Base-by-base conservation (phyloP, 139 green algal species). In the Coccomyxa sp. region DNA sequence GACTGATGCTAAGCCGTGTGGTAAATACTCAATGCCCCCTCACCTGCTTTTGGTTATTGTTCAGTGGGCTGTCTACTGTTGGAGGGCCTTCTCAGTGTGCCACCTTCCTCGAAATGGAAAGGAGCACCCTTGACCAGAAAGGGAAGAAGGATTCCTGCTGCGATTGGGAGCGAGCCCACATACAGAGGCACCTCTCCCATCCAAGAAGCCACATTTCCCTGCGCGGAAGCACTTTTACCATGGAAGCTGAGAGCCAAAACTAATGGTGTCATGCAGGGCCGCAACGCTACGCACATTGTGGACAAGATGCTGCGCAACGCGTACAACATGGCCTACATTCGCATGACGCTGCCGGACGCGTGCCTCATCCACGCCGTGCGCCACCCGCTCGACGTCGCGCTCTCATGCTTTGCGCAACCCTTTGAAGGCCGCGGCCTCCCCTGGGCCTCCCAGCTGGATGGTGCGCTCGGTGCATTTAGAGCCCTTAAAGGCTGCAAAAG, bases 241-340 rank as follows among this genome's bases (percentile, higher is more conserved):
- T 51, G 38, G 38, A 51, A 7, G 38, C 7, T 51, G 38, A 7
- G 38, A 51, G 38, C 7, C 38, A 51, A 3, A 71, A 71, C 10
- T 9, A 25, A 9, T 11, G 10, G 1, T 71, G 63, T 71, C 21
- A 71, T 71, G 63, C 63, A 71, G 63, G 63, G 63, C 31, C 11
- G 31, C 18, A 76, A 75, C 27, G 81, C 57, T 27, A 79, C 58
- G 25, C 82, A 88, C 23, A 88, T 95, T 13, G 92, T 96, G 57
- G 93, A 96, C 89, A 96, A 96, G 87, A 96, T 95, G 92, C 91
- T 96, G 84, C 90, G 90, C 58, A 95, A 95, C 89, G 63, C 89
- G 51, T 94, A 88, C 79, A 88, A 91, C 51, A 23, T 93, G 25
- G 91, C 91, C 28, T 93, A 95, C 88, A 94, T 96, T 59, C 66